A percentile compares a stretch with the other conserved stretches of the same genome.
These are phyloP conservation scores for Leishmania braziliensis DNA, from an alignment of 208 protist genomes.

Conservation along the genomic window DNA sequence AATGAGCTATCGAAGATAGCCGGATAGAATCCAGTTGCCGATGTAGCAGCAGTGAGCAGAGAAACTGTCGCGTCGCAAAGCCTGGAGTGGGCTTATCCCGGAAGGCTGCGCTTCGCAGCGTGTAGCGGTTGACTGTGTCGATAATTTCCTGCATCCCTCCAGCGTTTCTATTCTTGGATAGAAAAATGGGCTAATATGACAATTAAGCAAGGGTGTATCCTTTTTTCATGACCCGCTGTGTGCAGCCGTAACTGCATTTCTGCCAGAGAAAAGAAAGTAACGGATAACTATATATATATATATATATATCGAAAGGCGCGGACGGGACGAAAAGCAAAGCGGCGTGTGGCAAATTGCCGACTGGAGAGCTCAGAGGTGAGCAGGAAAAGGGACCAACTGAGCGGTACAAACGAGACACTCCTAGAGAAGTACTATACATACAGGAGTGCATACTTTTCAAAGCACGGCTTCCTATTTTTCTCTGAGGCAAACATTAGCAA, in stretches of 20 bases:
- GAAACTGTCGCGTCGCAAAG: constrained; percentile 49
- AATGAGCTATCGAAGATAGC: constrained; percentile 43
- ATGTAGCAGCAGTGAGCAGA: constrained; percentile 46
- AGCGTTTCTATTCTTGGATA: background rate
- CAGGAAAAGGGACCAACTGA: background rate
- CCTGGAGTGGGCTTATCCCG: constrained; percentile 39
- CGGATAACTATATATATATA: background rate
- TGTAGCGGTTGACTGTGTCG: constrained; percentile 65
- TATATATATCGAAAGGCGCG: background rate
- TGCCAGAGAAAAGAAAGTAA: background rate
- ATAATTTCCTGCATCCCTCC: constrained; percentile 69
- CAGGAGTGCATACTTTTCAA: background rate
- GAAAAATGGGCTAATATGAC: background rate
- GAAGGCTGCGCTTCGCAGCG: constrained; percentile 27
- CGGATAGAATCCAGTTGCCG: constrained; percentile 52
- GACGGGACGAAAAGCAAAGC: background rate
- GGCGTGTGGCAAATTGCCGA: background rate
- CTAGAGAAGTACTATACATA: background rate
- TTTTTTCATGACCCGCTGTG: background rate
- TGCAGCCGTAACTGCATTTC: background rate
- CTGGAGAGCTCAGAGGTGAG: background rate
- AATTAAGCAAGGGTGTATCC: background rate
- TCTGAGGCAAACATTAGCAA: background rate
- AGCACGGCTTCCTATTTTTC: background rate
- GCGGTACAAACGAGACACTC: background rate